Evolutionary conservation across 2,329 filamentous ascomycete genomes (phyloP).

Genomic region (Hymenoscyphus scutula): DNA sequence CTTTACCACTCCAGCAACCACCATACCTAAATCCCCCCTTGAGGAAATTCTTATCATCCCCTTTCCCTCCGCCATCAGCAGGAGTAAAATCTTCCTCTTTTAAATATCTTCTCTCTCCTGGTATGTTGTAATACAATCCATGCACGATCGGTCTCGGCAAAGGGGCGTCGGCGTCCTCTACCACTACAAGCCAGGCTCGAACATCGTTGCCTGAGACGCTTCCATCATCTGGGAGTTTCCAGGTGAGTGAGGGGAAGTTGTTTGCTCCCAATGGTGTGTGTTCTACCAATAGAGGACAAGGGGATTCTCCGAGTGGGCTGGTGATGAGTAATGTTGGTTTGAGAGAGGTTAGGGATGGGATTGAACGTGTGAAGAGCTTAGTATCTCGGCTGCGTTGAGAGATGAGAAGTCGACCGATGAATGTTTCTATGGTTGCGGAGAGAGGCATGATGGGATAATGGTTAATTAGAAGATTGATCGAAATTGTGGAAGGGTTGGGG

Average conservation of each 20-base stretch:
- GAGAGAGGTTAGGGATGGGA: background rate
- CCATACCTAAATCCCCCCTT: background rate
- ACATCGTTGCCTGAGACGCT: background rate
- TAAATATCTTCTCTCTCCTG: background rate
- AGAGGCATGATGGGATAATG: background rate
- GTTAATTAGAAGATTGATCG: too few relatives aligned
- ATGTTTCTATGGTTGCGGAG: background rate
- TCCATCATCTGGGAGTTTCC: background rate
- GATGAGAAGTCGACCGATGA: background rate
- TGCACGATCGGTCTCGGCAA: background rate
- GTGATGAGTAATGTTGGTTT: background rate
- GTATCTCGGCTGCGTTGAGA: background rate
- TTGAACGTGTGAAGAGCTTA: background rate
- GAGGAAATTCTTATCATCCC: background rate
- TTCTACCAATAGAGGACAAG: background rate
- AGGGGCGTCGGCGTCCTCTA: background rate
- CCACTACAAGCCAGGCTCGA: background rate
- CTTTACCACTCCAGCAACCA: background rate
- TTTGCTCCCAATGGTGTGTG: background rate
- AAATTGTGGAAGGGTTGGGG: too few relatives aligned
- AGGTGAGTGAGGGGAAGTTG: background rate
- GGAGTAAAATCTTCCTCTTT: background rate
- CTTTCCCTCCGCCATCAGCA: background rate
- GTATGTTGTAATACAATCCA: background rate
- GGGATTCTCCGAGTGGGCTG: background rate